phyloP scores from a whole-genome alignment of 2,329 filamentous ascomycete genomes.

The Epicoccum nigrum region DNA sequence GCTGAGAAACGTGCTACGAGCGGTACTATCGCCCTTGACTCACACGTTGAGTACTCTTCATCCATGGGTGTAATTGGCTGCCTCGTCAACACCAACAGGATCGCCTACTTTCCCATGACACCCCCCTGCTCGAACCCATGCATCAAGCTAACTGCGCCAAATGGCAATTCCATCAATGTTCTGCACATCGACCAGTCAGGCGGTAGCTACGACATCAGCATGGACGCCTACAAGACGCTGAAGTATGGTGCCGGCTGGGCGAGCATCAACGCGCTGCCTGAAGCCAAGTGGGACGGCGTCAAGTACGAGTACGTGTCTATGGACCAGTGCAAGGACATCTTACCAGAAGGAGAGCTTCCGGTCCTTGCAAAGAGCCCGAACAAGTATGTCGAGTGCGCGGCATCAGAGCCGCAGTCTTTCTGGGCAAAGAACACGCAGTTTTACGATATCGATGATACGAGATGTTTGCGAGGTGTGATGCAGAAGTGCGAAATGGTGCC shows the following conservation, averaged over 20 bases:
- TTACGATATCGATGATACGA: constrained; percentile 53
- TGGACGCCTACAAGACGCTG: constrained; percentile 68
- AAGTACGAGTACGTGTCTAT: constrained; percentile 57
- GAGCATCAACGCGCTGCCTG: constrained; percentile 46
- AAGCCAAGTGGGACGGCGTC: constrained; percentile 57
- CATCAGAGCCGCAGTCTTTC: constrained; percentile 14
- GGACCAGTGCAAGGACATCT: constrained; percentile 57
- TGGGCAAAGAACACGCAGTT: constrained; percentile 19
- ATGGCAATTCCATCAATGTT: constrained; percentile 61
- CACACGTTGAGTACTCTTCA: constrained; percentile 62
- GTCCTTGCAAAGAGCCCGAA: constrained; percentile 25
- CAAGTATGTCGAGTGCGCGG: constrained; percentile 21
- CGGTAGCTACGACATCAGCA: constrained; percentile 65
- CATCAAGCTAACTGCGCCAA: constrained; percentile 58
- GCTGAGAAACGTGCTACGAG: background rate
- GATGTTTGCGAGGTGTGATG: constrained; percentile 20
- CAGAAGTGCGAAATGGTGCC: constrained; percentile 25
- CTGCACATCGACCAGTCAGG: constrained; percentile 63
- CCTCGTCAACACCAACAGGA: constrained; percentile 65
- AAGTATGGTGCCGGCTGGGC: constrained; percentile 57
- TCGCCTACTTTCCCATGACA: constrained; percentile 65
- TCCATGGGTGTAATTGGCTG: constrained; percentile 64
- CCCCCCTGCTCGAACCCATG: constrained; percentile 65
- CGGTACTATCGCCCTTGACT: constrained; percentile 7
- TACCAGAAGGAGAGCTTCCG: constrained; percentile 39